Conservation (phyloP, 305 asterid species). For the Fraxinus ornus region DNA sequence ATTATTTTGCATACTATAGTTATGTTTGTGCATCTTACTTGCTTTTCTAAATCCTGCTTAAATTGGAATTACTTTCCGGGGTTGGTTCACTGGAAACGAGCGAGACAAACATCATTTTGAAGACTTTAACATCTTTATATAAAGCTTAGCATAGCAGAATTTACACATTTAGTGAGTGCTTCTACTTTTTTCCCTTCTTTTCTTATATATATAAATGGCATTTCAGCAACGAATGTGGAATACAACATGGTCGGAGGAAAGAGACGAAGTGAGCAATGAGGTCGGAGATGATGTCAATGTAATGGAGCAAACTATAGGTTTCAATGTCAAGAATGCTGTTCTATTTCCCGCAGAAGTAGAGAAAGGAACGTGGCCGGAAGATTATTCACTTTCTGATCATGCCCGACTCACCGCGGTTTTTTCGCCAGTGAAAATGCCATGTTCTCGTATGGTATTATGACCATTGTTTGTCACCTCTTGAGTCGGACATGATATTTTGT, state of each 20-base stretch:
- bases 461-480: not conserved
- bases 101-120: not conserved
- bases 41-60: not conserved
- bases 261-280: slow-evolving; percentile 39
- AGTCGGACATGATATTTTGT: not conserved
- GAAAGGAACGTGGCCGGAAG: slow-evolving; percentile 92
- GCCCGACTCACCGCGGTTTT: slow-evolving; percentile 88
- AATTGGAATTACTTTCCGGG: not conserved
- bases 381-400: slow-evolving; percentile 92
- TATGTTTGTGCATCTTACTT: not conserved
- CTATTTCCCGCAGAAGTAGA: slow-evolving; percentile 93
- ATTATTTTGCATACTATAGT: not conserved
- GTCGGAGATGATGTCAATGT: slow-evolving; percentile 37
- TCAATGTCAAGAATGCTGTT: slow-evolving; percentile 79
- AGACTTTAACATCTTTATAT: not conserved
- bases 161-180: not conserved
- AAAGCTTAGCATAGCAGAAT: not conserved
- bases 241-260: slow-evolving; percentile 54
- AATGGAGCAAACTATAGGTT: slow-evolving; percentile 72
- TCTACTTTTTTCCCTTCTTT: not conserved
- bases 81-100: not conserved
- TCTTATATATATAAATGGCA: not conserved
- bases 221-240: slow-evolving; percentile 84
- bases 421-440: slow-evolving; percentile 81
- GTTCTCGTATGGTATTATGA: slow-evolving; percentile 51